Conservation (phyloP, 768 basidiomycete genomes). For the Mycena crocata region DNA sequence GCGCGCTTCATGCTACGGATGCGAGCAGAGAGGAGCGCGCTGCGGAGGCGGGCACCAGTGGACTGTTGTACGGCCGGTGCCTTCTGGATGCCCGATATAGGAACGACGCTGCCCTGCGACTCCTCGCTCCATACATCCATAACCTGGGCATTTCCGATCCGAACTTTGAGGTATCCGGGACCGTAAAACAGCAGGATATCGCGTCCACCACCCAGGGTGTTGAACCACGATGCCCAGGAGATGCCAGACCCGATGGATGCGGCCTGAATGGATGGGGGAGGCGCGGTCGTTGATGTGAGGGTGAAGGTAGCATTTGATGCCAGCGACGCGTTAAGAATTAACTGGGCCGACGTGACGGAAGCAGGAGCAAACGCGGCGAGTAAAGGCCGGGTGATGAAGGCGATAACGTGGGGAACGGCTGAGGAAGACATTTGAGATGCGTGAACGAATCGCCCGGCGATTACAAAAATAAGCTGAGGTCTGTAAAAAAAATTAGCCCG, state of each 20-base stretch:
- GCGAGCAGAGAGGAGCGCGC: constrained; percentile 25
- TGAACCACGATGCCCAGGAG: constrained; percentile 20
- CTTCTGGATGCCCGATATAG: constrained; percentile 10
- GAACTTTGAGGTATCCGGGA: constrained; percentile 24
- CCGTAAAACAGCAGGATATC: constrained; percentile 23
- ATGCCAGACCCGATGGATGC: constrained; percentile 29
- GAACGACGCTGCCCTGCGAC: constrained; percentile 8
- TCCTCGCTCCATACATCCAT: constrained; percentile 16
- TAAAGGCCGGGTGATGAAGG: constrained; percentile 30
- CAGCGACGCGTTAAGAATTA: constrained; percentile 25
- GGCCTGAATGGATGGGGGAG: constrained; percentile 15
- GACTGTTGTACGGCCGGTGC: constrained; percentile 8
- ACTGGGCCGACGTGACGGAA: constrained; percentile 14
- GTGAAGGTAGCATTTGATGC: neutral
- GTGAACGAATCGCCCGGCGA: constrained; percentile 20
- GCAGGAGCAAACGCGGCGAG: constrained; percentile 1
- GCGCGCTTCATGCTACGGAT: constrained; percentile 21
- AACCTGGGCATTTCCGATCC: constrained; percentile 2
- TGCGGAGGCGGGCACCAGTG: constrained; percentile 26
- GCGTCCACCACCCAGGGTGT: too few species aligned
- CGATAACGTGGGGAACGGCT: constrained; percentile 26
- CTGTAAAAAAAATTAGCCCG: neutral
- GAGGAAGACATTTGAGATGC: constrained; percentile 25
- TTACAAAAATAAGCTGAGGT: constrained; percentile 5
- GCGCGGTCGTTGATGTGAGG: constrained; percentile 7